Conservation (phyloP, 1,284 basidiomycete species). For the Microbotryum lychnidis-dioicae region DNA sequence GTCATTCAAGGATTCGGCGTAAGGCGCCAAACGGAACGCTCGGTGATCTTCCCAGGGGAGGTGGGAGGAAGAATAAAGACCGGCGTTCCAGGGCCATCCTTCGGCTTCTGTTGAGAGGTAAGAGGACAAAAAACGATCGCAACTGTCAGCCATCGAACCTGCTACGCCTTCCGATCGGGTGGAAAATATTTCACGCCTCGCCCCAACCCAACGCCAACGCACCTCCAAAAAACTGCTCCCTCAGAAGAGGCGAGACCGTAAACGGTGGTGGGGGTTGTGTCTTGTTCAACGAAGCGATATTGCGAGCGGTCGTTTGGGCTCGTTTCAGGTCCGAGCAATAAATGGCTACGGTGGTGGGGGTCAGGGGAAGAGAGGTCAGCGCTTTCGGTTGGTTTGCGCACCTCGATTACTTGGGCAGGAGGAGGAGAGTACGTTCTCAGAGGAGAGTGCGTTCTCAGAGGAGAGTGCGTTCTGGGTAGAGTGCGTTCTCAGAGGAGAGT, state of each 20-base stretch:
- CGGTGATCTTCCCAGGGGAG: constrained; percentile 41
- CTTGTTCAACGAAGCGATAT: constrained; percentile 47
- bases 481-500: not conserved
- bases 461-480: not conserved
- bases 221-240: constrained; percentile 53
- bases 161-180: not conserved
- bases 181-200: constrained; percentile 53
- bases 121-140: not conserved
- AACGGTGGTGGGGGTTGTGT: constrained; percentile 51
- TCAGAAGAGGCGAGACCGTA: constrained; percentile 42
- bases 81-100: constrained; percentile 30
- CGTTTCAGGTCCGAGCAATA: constrained; percentile 72
- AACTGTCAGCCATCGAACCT: not conserved
- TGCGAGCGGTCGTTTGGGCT: constrained; percentile 61
- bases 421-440: not conserved
- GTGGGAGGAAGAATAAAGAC: constrained; percentile 23
- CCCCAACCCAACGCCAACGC: constrained; percentile 38
- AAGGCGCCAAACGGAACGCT: constrained; percentile 41
- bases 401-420: not conserved
- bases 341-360: constrained; percentile 45
- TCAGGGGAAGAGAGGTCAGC: not conserved
- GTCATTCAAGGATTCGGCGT: constrained; percentile 64
- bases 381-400: not conserved
- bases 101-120: not conserved
- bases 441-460: not conserved